Percentiles rank a stretch among this genome's conserved stretches.
Evolutionary conservation across 345 rosid genomes (phyloP).

Genomic region (Syzygium aqueum): DNA sequence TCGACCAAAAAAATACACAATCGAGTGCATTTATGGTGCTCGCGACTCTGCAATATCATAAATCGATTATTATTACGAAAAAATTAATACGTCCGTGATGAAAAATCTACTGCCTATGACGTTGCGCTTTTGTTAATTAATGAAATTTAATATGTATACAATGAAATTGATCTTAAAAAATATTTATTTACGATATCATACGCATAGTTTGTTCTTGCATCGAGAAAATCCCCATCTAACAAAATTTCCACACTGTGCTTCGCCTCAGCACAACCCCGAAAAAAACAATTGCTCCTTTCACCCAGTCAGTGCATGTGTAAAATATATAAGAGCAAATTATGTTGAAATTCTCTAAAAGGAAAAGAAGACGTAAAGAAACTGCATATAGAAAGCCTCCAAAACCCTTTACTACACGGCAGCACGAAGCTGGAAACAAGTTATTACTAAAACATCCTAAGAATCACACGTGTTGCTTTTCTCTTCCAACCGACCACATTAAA

Average conservation of each 20-base stretch:
- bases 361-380: no score
- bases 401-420: not conserved
- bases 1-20: no score
- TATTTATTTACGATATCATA: no score
- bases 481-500: not conserved
- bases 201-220: not conserved
- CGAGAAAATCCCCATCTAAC: not conserved
- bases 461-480: not conserved
- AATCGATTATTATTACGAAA: no score
- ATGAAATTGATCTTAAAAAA: no score
- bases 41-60: no score
- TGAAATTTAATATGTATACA: no score
- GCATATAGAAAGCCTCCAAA: no score
- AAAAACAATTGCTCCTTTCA: not conserved
- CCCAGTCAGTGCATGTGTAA: not conserved
- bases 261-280: not conserved
- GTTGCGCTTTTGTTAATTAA: no score
- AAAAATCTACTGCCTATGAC: no score
- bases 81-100: no score
- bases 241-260: not conserved
- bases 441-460: not conserved
- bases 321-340: not conserved
- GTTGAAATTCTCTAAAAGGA: not conserved
- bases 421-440: not conserved
- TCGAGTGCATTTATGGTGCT: no score